Evolutionary conservation across 352 stramenopile species (phyloP).

Genomic region (Phytophthora vignae): DNA sequence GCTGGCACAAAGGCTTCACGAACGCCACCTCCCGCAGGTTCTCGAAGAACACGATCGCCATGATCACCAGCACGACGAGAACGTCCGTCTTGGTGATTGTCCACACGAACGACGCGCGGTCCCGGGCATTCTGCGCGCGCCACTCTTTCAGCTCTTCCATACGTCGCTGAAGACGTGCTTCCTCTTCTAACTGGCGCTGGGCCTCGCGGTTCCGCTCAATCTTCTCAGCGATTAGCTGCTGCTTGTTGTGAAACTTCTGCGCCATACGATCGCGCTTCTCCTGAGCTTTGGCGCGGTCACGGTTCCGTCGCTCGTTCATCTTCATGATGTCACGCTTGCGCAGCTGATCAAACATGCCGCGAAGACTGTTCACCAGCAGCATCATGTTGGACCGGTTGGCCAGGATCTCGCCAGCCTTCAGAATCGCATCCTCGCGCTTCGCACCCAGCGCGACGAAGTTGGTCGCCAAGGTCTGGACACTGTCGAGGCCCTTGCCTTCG

Average conservation of each 20-base stretch:
- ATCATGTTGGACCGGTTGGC: slow-evolving; percentile 86
- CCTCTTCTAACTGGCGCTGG: slow-evolving; percentile 59
- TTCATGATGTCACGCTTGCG: slow-evolving; percentile 80
- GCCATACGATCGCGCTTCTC: slow-evolving; percentile 70
- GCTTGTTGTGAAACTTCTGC: slow-evolving; percentile 75
- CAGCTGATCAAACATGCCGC: slow-evolving; percentile 76
- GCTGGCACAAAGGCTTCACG: slow-evolving; percentile 65
- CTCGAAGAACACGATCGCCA: slow-evolving; percentile 82
- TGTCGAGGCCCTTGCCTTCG: slow-evolving; percentile 67
- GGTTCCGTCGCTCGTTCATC: slow-evolving; percentile 73
- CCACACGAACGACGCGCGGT: slow-evolving; percentile 62
- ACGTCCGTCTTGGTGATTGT: slow-evolving; percentile 75
- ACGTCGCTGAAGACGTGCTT: slow-evolving; percentile 43
- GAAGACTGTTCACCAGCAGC: slow-evolving; percentile 68
- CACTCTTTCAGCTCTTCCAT: slow-evolving; percentile 48
- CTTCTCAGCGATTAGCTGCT: slow-evolving; percentile 71
- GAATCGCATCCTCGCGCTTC: slow-evolving; percentile 65
- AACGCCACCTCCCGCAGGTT: slow-evolving; percentile 68
- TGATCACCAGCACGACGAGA: slow-evolving; percentile 76
- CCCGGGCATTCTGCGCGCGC: slow-evolving; percentile 39
- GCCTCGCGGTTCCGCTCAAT: slow-evolving; percentile 61
- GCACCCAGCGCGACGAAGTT: slow-evolving; percentile 76
- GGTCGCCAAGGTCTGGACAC: slow-evolving; percentile 63
- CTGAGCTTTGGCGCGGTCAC: slow-evolving; percentile 61
- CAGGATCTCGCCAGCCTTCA: slow-evolving; percentile 83